These are phyloP conservation scores for Solanum corneliomulleri DNA, from an alignment of 257 asterid species.

Conservation along the genomic window DNA sequence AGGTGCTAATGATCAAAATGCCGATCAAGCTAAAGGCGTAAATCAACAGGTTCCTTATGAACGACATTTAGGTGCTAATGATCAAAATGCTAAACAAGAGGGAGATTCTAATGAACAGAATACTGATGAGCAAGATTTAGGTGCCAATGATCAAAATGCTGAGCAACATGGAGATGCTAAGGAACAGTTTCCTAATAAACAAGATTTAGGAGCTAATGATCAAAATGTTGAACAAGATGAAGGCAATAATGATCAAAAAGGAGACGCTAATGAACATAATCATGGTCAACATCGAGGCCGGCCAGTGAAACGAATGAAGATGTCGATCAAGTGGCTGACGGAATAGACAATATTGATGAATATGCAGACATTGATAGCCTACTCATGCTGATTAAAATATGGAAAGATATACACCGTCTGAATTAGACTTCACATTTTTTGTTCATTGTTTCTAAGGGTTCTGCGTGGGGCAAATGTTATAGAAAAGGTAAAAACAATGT, in stretches of 20 bases:
- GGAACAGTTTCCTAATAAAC: not conserved
- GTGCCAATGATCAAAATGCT: not conserved
- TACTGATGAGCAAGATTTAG: not conserved
- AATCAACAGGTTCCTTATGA: not conserved
- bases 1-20: not conserved
- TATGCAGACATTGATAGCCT: not conserved
- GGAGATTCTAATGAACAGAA: not conserved
- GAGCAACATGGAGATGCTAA: not conserved
- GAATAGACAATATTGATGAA: not conserved
- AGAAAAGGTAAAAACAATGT: not conserved
- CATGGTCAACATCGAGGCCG: not conserved
- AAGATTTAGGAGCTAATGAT: not conserved
- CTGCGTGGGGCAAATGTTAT: not conserved
- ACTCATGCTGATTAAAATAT: not conserved
- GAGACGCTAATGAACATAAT: not conserved
- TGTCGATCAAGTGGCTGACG: not conserved
- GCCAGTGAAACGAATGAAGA: not conserved
- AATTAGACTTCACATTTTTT: not conserved
- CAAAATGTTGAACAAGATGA: not conserved
- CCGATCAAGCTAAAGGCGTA: not conserved
- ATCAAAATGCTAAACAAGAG: not conserved
- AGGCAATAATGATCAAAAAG: not conserved
- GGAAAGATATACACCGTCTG: not conserved
- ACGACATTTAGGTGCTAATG: not conserved
- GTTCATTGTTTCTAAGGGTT: not conserved